Evolutionary conservation across 306 rosid species (phyloP), one percentile per base, ranked within the genome.

Genomic region (Glycine latifolia): DNA sequence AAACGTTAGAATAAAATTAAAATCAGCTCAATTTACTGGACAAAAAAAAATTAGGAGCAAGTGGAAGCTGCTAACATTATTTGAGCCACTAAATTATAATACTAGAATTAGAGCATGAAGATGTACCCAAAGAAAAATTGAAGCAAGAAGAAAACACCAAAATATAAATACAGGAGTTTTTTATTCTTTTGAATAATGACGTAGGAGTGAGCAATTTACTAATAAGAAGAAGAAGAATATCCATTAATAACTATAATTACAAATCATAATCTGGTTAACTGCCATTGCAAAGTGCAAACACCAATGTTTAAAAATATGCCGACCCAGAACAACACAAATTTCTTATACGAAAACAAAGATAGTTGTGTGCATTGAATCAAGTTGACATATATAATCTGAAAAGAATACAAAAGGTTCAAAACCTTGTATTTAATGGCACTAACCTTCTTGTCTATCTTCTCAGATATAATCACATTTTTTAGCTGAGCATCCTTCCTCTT

Each of bases 391-490:
- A 67, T 60, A 46, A 53, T 52, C 52, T 13, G 33, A 63, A 20
- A 50, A 35, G 15, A 76, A 13, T 33, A 35, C 0, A 15, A 20
- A 66, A 53, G 58, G 62, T 56, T 8, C 35, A 48, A 80, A 75
- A 72, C 16, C 77, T 71, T 72, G 55, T 47, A 69, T 48, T 43
- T 33, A 66, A 26, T 68, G 58, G 67, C n/a, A 76, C 89, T 72
- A 70, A 95, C 99, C 98, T 90, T 92, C 89, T 91, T 91, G 84
- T 94, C 89, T 76, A 86, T 31, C 84, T 87, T 95, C 86, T 95
- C 99, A 13, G 99, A 91, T 82, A 91, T 89, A 66, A 95, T 90
- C 84, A 95, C 99, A 81, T 92, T 87, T 81, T 88, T 88, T 17
- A 91, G 91, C 65, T 63, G 85, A 66, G 98, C 98, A 79, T 95